Conservation (phyloP, 2,329 filamentous ascomycete species). For the Paraconiothyrium sp. region DNA sequence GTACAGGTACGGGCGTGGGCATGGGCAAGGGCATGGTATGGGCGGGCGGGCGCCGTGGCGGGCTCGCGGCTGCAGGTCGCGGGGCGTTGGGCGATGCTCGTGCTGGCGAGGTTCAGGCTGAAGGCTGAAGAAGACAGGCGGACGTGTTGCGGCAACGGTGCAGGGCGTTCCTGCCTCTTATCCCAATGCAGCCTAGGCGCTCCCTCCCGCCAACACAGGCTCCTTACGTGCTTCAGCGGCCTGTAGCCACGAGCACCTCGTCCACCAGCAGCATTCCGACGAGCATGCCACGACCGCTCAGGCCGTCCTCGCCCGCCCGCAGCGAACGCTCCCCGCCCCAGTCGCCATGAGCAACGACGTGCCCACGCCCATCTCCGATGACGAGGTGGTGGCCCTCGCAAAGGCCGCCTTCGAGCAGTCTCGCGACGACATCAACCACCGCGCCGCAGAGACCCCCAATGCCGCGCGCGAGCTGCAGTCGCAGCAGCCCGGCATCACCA, state of each 20-base stretch:
- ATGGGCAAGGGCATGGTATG: too few species aligned
- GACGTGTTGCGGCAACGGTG: slow-evolving; percentile 13
- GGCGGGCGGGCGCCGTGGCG: neutral
- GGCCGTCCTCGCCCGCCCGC: slow-evolving; percentile 6
- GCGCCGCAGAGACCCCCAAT: slow-evolving; percentile 65
- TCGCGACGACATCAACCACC: slow-evolving; percentile 68
- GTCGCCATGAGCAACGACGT: slow-evolving; percentile 51
- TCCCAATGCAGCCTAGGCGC: slow-evolving; percentile 8
- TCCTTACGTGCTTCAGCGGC: slow-evolving; percentile 14
- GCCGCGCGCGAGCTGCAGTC: slow-evolving; percentile 64
- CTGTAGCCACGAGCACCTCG: neutral
- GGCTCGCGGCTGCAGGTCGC: slow-evolving; percentile 7
- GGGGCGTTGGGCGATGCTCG: neutral
- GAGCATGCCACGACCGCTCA: slow-evolving; percentile 20
- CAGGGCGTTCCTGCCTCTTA: slow-evolving; percentile 21
- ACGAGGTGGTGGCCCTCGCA: slow-evolving; percentile 72
- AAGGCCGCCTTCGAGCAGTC: slow-evolving; percentile 74
- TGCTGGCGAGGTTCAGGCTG: slow-evolving; percentile 16
- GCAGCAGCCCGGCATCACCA: slow-evolving; percentile 75
- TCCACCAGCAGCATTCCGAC: slow-evolving; percentile 1
- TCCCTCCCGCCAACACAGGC: slow-evolving; percentile 14
- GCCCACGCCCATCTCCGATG: slow-evolving; percentile 62
- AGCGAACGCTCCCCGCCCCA: slow-evolving; percentile 10
- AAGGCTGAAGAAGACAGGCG: slow-evolving; percentile 13
- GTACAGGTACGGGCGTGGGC: neutral